Evolutionary conservation across 768 basidiomycete species (phyloP), one percentile per base, ranked within the genome.

Genomic region (Collybia sp.): DNA sequence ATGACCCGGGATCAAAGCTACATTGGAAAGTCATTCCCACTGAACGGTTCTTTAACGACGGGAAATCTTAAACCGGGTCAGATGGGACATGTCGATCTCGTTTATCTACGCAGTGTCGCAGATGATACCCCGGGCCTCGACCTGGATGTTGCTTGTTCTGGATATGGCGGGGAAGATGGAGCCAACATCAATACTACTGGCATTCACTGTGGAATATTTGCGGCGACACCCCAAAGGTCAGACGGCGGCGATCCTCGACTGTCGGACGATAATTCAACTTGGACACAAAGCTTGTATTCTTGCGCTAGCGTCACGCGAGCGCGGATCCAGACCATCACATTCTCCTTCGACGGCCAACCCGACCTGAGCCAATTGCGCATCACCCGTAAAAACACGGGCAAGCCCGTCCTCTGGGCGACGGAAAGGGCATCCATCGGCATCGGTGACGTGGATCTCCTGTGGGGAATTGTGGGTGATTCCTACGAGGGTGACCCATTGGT

Each of bases 161-260:
- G n/a, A n/a, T 59, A 50, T 36, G 56, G 56, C 2, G 52, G 49
- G 5, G 12, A 2, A 6, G 58, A 59, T 25, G 48, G 17, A 0
- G 56, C 56, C 2, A 57, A 59, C 18, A 50, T 56, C n/a, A 41
- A 47, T 11, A 59, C 55, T 35, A 53, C 56, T 31, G 52, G 53
- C 17, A 56, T 59, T 6, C 40, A 50, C 12, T 59, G 56, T 35
- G 48, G 47, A 5, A 30, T 55, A 30, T 52, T 57, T 38, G 33
- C 56, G 4, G 56, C 43, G 0, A 56, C 58, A 2, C 52, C 56
- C 5, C 46, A 48, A 18, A 52, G 58, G 11, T 42, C 54, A 1
- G 58, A 59, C 10, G 51, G 49, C 32, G 58, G 58, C 4, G 56
- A 59, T 35, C 34, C 50, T 0, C 38, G 45, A n/a, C 2, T 51